Evolutionary conservation across 768 basidiomycete genomes (phyloP), one percentile per base, ranked within the genome.

Genomic region (Fomitopsis serialis): DNA sequence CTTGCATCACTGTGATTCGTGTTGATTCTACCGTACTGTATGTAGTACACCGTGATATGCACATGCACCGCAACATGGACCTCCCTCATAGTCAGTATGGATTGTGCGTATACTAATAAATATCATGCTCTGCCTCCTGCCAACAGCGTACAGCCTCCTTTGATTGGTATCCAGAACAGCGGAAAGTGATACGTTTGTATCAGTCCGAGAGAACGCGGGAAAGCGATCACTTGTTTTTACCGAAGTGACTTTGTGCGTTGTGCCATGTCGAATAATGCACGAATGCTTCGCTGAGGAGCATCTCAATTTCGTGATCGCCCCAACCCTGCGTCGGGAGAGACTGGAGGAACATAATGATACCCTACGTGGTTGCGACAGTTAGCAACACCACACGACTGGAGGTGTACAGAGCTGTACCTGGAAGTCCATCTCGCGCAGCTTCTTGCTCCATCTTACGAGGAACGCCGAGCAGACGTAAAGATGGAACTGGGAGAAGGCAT

Each of bases 401-500:
- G 67, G 77, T 6, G 37, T 17, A 17, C 19, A 17, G 34, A 35
- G 19, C 15, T 17, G 64, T 58, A 90, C 96, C 82, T 99, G 97
- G 65, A 99, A 99, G 68, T 99, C 97, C 95, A 98, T 98, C 66
- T 89, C 83, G 29, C 88, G 85, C 55, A 99, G 75, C 65, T 91
- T 87, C 48, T 92, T 87, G 63, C 92, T 96, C 92, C 94, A 99
- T 58, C 86, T 85, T 17, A 97, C 92, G 15, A 99, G 81, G 68
- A 99, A 96, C 0, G 96, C 95, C 3, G 93, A 95, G 65, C 97
- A 99, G 24, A 99, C 97, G 65, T 98, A 99, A 17, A 98, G 75
- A 67, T 99, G 97, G 66, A 98, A 99, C 68, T 98, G 93, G 13
- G 95, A 98, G 71, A 99, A 99, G 11, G 97, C 97, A 59, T 99